phyloP scores from a whole-genome alignment of 495 filamentous ascomycete species.

The Aspergillus campestris region DNA sequence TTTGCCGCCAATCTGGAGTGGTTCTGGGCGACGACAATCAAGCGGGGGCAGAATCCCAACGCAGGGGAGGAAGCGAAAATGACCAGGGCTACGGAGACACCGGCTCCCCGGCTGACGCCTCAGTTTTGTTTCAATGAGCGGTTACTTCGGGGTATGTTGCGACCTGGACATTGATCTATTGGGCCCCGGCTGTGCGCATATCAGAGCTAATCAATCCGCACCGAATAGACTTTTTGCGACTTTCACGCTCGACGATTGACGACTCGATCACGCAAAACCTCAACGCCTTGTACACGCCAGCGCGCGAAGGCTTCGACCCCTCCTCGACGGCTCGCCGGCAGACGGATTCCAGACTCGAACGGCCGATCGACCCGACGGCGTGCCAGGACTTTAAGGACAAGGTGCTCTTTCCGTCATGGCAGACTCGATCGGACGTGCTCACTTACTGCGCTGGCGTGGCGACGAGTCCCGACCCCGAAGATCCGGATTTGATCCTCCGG shows the following conservation, averaged over 20 bases:
- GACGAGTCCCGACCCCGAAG: slow-evolving; percentile 76
- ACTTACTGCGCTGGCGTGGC: slow-evolving; percentile 88
- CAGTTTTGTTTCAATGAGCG: slow-evolving; percentile 91
- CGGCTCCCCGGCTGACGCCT: slow-evolving; percentile 61
- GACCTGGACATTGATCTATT: background rate
- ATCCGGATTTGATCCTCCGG: slow-evolving; percentile 67
- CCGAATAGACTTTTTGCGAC: slow-evolving; percentile 74
- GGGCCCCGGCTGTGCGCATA: no score
- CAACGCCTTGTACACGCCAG: slow-evolving; percentile 79
- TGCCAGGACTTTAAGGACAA: slow-evolving; percentile 69
- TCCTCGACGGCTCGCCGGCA: slow-evolving; percentile 59
- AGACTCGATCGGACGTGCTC: slow-evolving; percentile 73
- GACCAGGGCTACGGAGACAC: slow-evolving; percentile 46
- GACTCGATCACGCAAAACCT: slow-evolving; percentile 90
- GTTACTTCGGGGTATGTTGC: slow-evolving; percentile 62
- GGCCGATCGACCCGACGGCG: slow-evolving; percentile 46
- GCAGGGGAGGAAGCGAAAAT: slow-evolving; percentile 35
- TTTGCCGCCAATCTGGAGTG: slow-evolving; percentile 30
- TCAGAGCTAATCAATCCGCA: slow-evolving; percentile 1
- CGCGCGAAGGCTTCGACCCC: slow-evolving; percentile 66
- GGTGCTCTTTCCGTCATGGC: slow-evolving; percentile 85
- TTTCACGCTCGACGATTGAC: slow-evolving; percentile 79
- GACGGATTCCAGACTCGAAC: slow-evolving; percentile 27
- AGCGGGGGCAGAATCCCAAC: slow-evolving; percentile 14
- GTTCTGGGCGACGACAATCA: slow-evolving; percentile 28